Conservation (phyloP, 805 yeast genomes). For the Pichia sporocuriosa region DNA sequence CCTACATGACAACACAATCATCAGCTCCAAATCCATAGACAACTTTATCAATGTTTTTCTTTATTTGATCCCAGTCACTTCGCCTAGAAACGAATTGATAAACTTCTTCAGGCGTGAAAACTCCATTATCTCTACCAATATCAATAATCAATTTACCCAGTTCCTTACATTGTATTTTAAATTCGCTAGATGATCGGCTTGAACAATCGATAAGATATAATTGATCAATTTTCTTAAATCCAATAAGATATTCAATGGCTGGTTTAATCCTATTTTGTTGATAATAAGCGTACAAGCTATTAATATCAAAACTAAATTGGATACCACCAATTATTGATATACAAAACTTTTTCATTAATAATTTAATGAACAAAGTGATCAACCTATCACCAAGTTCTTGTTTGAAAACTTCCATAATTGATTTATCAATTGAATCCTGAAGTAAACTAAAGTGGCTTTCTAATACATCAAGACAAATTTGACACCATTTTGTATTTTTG, state of each 20-base stretch:
- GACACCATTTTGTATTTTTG: conserved; percentile 55
- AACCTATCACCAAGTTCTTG: conserved; percentile 90
- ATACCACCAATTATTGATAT: conserved; percentile 81
- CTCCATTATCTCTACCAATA: conserved; percentile 77
- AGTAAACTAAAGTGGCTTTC: conserved; percentile 66
- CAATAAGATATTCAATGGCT: conserved; percentile 67
- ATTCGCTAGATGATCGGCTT: conserved; percentile 15
- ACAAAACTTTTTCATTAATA: conserved; percentile 58
- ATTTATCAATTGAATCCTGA: conserved; percentile 77
- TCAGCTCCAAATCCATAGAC: conserved; percentile 84
- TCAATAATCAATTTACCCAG: conserved; percentile 80
- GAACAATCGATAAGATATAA: conserved; percentile 60
- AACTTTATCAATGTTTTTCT: conserved; percentile 81
- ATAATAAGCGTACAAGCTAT: conserved; percentile 69
- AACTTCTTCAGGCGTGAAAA: conserved; percentile 89
- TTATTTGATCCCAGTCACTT: conserved; percentile 76
- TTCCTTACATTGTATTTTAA: conserved; percentile 68
- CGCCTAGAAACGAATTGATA: conserved; percentile 85
- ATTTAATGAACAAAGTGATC: conserved; percentile 67
- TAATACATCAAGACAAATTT: conserved; percentile 52
- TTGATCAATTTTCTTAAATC: conserved; percentile 80
- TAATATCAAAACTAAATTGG: conserved; percentile 73
- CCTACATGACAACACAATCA: conserved; percentile 60
- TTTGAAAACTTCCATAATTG: conserved; percentile 85
- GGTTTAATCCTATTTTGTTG: conserved; percentile 55